Evolutionary conservation across 1,284 basidiomycete species (phyloP).

Genomic region (Agroathelia rolfsii): DNA sequence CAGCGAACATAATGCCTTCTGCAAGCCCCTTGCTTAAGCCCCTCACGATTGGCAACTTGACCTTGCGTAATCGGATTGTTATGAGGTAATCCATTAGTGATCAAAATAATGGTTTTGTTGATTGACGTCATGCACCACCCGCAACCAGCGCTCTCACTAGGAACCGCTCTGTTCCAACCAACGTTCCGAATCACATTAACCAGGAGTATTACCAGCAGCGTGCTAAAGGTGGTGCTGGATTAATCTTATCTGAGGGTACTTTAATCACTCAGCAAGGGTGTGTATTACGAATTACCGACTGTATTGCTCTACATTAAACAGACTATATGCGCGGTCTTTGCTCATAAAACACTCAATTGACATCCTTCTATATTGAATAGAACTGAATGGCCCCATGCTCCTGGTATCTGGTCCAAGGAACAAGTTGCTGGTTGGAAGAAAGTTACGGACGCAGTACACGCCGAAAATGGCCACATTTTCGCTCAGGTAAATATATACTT

Average conservation of each 20-base stretch:
- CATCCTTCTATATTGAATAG: no score
- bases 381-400: slow-evolving; percentile 15
- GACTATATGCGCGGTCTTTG: no score
- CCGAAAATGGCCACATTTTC: slow-evolving; percentile 26
- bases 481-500: slow-evolving; percentile 20
- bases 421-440: slow-evolving; percentile 22
- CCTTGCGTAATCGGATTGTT: slow-evolving; percentile 7
- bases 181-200: slow-evolving; percentile 28
- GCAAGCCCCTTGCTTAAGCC: not conserved
- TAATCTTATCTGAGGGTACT: slow-evolving; percentile 36
- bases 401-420: slow-evolving; percentile 18
- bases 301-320: not conserved
- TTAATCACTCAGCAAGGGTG: slow-evolving; percentile 32
- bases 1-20: slow-evolving; percentile 4
- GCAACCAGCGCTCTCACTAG: slow-evolving; percentile 25
- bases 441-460: slow-evolving; percentile 26
- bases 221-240: slow-evolving; percentile 26
- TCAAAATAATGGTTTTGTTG: no score
- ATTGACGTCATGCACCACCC: no score
- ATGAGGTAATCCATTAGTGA: no score
- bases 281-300: no score
- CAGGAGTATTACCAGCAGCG: slow-evolving; percentile 38
- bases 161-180: slow-evolving; percentile 19
- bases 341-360: no score
- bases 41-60: slow-evolving; percentile 1